Conservation (phyloP, 2,329 filamentous ascomycete species). For the Calycina herbarum region DNA sequence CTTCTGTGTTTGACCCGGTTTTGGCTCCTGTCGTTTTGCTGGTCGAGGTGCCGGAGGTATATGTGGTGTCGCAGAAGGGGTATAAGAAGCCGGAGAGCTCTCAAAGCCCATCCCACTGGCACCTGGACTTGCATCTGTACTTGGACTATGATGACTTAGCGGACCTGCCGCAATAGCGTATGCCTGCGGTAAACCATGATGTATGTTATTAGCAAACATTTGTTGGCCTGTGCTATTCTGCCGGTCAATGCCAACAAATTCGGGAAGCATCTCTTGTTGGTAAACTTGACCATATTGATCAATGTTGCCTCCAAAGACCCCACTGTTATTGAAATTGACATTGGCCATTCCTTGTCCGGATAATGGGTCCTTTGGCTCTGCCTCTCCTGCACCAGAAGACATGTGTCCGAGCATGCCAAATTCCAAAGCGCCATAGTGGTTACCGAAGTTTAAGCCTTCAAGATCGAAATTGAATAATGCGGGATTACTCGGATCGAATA, state of each 20-base stretch:
- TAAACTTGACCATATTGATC: slow-evolving; percentile 51
- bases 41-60: slow-evolving; percentile 26
- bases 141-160: slow-evolving; percentile 62
- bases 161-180: slow-evolving; percentile 65
- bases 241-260: slow-evolving; percentile 51
- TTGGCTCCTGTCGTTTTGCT: slow-evolving; percentile 34
- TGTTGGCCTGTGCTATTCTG: slow-evolving; percentile 42
- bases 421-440: slow-evolving; percentile 92
- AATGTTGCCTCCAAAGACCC: slow-evolving; percentile 34
- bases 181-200: slow-evolving; percentile 63
- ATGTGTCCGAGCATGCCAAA: slow-evolving; percentile 97
- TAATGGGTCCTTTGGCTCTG: slow-evolving; percentile 65
- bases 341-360: slow-evolving; percentile 48
- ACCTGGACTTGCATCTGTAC: slow-evolving; percentile 63
- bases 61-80: slow-evolving; percentile 26
- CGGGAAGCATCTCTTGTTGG: slow-evolving; percentile 48
- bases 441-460: slow-evolving; percentile 91
- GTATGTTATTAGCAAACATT: slow-evolving; percentile 47
- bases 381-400: slow-evolving; percentile 85
- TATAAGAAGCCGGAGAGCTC: slow-evolving; percentile 48
- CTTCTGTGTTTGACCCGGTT: slow-evolving; percentile 27
- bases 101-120: slow-evolving; percentile 55
- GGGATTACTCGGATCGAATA: slow-evolving; percentile 91
- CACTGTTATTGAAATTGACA: slow-evolving; percentile 32
- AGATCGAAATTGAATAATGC: slow-evolving; percentile 95